Evolutionary conservation across 805 yeast genomes (phyloP).

Genomic region (Ogataea angusta): DNA sequence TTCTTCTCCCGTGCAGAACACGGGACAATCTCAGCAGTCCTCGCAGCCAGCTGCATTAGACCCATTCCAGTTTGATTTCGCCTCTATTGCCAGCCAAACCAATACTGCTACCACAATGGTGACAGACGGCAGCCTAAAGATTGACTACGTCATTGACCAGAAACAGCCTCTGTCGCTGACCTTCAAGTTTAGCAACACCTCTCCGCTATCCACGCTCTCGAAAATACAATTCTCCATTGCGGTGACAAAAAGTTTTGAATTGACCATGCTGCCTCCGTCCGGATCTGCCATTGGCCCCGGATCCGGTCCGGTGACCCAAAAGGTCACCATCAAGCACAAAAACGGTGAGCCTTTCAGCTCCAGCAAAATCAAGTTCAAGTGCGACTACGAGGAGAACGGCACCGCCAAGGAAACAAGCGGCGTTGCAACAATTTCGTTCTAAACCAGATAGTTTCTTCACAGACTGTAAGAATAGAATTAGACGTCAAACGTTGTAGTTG

Average conservation of each 20-base stretch:
- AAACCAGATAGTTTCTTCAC: not conserved
- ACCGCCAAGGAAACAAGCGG: constrained; percentile 54
- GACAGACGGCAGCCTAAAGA: constrained; percentile 21
- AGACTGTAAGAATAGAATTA: constrained; percentile 6
- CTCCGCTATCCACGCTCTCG: constrained; percentile 52
- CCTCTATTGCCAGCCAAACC: not conserved
- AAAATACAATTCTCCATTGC: constrained; percentile 33
- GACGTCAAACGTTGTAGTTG: constrained; percentile 6
- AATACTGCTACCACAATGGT: constrained; percentile 8
- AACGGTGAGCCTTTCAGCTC: constrained; percentile 13
- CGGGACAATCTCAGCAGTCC: constrained; percentile 8
- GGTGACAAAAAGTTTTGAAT: constrained; percentile 32
- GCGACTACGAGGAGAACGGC: constrained; percentile 51
- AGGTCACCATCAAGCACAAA: constrained; percentile 21
- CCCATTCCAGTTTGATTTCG: constrained; percentile 36
- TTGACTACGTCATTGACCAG: constrained; percentile 24
- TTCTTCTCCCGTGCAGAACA: constrained; percentile 13
- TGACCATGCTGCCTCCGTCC: constrained; percentile 28
- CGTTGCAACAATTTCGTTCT: constrained; percentile 33
- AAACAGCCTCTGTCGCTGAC: constrained; percentile 20
- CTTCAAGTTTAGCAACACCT: constrained; percentile 25
- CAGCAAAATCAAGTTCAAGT: constrained; percentile 74
- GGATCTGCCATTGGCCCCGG: constrained; percentile 16
- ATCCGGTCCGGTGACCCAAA: constrained; percentile 26
- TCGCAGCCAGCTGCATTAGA: constrained; percentile 22